A percentile compares a stretch with the other conserved stretches of the same genome.
phyloP scores from a whole-genome alignment of 345 rosid species.

The Murraya koenigii region DNA sequence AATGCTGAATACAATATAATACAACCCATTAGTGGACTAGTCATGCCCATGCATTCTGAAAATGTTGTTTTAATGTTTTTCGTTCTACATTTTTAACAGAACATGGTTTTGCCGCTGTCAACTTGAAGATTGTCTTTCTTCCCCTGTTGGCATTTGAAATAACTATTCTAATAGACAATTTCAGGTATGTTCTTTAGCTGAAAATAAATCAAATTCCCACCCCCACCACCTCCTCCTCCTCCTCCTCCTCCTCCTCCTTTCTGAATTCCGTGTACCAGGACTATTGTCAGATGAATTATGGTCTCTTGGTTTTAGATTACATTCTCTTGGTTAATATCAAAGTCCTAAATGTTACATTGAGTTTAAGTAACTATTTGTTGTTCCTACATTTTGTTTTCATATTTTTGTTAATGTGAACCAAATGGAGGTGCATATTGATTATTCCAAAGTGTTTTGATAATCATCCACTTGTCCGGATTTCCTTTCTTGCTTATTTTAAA shows the following conservation, averaged over 20 bases:
- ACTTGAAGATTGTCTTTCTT: conserved; percentile 87
- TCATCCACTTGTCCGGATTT: background rate
- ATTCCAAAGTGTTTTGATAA: background rate
- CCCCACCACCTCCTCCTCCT: too few relatives aligned
- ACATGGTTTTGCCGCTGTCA: conserved; percentile 56
- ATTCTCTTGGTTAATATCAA: conserved; percentile 8
- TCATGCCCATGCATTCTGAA: background rate
- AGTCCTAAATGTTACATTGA: background rate
- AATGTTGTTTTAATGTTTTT: background rate
- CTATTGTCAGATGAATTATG: background rate
- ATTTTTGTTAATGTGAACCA: background rate
- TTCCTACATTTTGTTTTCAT: background rate
- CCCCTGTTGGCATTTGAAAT: conserved; percentile 80
- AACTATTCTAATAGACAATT: conserved; percentile 76
- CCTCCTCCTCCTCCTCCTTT: background rate
- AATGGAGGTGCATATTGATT: background rate
- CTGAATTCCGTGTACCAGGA: background rate
- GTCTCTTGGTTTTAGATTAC: conserved; percentile 3
- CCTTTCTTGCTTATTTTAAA: background rate
- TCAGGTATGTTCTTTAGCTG: conserved; percentile 53
- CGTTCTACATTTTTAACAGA: conserved; percentile 29
- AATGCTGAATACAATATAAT: background rate
- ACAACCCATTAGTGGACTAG: background rate
- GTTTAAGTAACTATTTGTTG: background rate
- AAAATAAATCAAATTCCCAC: background rate